Base-by-base conservation (phyloP, 225 moss, liverwort and hornwort species). In the Thuidium tamariscinum region DNA sequence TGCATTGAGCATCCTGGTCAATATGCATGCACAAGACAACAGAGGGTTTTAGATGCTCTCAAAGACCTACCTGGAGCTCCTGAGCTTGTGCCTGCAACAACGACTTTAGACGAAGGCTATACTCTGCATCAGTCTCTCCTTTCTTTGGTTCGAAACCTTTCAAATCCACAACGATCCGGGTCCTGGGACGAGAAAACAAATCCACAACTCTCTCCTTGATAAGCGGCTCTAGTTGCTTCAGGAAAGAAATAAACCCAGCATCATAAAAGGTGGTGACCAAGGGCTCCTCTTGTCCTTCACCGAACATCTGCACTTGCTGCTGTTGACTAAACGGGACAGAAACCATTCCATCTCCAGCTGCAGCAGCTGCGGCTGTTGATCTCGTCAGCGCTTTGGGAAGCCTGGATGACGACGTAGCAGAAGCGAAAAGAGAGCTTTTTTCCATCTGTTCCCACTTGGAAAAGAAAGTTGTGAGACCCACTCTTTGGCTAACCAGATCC, bases 391-490 rank as follows among this genome's bases (percentile, higher is more conserved):
- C 97, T 89, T 97, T 95, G 30, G 98, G 96, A 84, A 99, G 96
- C 88, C 95, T 94, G 82, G 97, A 97, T 34, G 91, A 91, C 54
- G 93, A 94, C 80, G 88, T 87, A 74, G 97, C 96, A 52, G 96
- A 94, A 54, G 90, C 79, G 88, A 94, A 99, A 19, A 96, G 92
- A n/a, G 92, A 85, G 86, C 94, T 95, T 60, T 86, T 93, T 86
- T 95, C 94, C 98, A 97, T 97, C 79, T 94, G 93, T 88, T 99
- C 96, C 98, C 97, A 99, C 82, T 96, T 97, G 37, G 95, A 89
- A 80, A 99, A 99, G 88, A 94, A 99, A 36, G 79, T 90, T 29
- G 96, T 90, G 29, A 97, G 92, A 15, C 98, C 98, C 44, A 99
- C 89, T 92, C 97, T 92, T 88, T 96, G 94, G 84, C 93, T 96